These are phyloP conservation scores for Porodaedalea pini DNA, from an alignment of 1,284 basidiomycete species.

Conservation along the genomic window DNA sequence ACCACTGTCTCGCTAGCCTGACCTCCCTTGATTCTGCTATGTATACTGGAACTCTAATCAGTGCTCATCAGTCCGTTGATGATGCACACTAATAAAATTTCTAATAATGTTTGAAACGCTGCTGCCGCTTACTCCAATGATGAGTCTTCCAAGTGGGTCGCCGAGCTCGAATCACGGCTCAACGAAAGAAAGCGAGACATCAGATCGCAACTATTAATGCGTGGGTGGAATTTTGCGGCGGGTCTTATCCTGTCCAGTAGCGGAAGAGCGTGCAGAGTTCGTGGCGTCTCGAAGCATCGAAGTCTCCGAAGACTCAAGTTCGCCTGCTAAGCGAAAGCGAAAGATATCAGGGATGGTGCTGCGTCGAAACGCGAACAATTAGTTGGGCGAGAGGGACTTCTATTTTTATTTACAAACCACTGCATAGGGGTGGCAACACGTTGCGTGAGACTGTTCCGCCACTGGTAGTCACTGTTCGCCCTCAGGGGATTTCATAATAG, in stretches of 20 bases:
- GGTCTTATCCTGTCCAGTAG: neutral
- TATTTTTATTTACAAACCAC: neutral
- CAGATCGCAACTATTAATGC: neutral
- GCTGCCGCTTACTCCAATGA: neutral
- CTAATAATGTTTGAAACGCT: neutral
- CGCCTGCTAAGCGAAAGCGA: neutral
- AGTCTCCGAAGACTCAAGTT: neutral
- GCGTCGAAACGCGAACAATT: neutral
- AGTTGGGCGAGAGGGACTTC: neutral
- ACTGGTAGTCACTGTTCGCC: neutral
- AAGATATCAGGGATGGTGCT: neutral
- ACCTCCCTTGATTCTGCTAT: neutral
- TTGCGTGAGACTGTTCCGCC: neutral
- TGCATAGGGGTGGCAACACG: neutral
- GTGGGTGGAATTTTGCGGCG: neutral
- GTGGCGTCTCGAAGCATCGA: neutral
- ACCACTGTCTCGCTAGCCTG: constrained; percentile 8
- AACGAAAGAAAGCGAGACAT: neutral
- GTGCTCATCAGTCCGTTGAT: neutral
- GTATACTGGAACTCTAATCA: constrained; percentile 2
- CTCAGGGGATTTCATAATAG: constrained; percentile 30
- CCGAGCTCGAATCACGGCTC: neutral
- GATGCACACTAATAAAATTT: neutral
- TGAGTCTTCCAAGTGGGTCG: neutral
- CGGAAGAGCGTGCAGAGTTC: neutral